Conservation (phyloP, 495 filamentous ascomycete genomes). For the Jackrogersella minutella region DNA sequence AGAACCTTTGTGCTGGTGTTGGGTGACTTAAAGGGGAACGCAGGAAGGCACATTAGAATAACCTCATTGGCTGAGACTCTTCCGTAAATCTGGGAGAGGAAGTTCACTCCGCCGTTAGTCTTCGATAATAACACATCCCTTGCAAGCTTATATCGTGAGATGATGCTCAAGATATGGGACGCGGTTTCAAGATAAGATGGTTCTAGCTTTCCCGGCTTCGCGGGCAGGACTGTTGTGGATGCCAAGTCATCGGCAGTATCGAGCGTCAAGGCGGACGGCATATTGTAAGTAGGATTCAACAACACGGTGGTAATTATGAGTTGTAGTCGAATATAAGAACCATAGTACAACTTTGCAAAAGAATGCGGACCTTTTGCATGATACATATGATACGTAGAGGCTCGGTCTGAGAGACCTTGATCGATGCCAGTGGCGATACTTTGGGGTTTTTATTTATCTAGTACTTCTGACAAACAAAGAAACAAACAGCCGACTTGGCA, state of each 20-base stretch:
- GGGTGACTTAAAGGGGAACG: conserved; percentile 64
- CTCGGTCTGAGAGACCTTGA: not conserved
- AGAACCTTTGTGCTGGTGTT: conserved; percentile 57
- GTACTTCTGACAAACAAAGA: not conserved
- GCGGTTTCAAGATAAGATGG: conserved; percentile 34
- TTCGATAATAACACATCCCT: conserved; percentile 8
- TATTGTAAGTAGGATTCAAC: conserved; percentile 24
- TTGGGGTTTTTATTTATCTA: conserved; percentile 23
- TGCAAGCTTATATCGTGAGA: conserved; percentile 41
- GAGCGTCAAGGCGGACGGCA: conserved; percentile 35
- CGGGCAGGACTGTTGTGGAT: not conserved
- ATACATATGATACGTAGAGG: conserved; percentile 32
- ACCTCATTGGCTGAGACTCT: conserved; percentile 22
- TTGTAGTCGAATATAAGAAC: conserved; percentile 22
- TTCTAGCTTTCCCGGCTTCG: conserved; percentile 11
- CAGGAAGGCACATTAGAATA: conserved; percentile 55
- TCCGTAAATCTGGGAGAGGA: conserved; percentile 33
- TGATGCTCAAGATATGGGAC: conserved; percentile 40
- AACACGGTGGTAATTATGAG: conserved; percentile 11
- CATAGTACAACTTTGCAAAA: conserved; percentile 12
- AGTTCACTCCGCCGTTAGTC: conserved; percentile 27
- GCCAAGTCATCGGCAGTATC: conserved; percentile 27
- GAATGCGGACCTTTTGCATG: conserved; percentile 20
- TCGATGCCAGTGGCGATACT: conserved; percentile 13
- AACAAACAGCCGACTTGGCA: conserved; percentile 37